A percentile compares a stretch with the other conserved stretches of the same genome.
phyloP scores from a whole-genome alignment of 768 basidiomycete species.

The Rhizopogon roseolus region DNA sequence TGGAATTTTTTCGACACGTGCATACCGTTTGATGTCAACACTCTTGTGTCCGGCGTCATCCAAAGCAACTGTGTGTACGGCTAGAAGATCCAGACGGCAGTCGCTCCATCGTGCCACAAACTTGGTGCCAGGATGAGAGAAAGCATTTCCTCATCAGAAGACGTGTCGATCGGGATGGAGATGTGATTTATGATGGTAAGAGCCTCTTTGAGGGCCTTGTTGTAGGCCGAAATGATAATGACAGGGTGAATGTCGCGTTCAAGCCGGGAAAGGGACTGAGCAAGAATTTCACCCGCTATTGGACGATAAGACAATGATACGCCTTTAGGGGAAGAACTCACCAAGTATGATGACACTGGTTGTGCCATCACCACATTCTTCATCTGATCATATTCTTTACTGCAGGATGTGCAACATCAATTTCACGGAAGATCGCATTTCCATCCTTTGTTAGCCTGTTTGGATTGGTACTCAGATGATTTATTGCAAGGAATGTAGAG shows the following conservation, averaged over 20 bases:
- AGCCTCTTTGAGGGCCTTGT: conserved; percentile 90
- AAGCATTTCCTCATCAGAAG: conserved; percentile 90
- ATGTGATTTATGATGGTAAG: conserved; percentile 85
- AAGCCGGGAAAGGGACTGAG: conserved; percentile 87
- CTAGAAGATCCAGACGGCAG: conserved; percentile 87
- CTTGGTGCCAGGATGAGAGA: conserved; percentile 98
- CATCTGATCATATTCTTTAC: conserved; percentile 99
- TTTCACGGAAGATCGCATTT: conserved; percentile 97
- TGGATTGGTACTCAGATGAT: not conserved
- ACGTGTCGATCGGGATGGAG: conserved; percentile 84
- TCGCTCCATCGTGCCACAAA: conserved; percentile 96
- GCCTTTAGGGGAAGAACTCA: conserved; percentile 28
- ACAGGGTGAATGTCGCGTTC: conserved; percentile 98
- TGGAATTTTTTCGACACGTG: conserved; percentile 94
- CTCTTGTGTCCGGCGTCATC: conserved; percentile 76
- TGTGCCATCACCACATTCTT: conserved; percentile 98
- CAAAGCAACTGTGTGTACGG: conserved; percentile 82
- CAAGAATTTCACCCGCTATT: conserved; percentile 92
- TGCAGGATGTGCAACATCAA: conserved; percentile 97
- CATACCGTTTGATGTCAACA: conserved; percentile 98
- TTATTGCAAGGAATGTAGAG: not conserved
- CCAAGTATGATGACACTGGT: conserved; percentile 98
- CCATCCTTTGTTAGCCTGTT: conserved; percentile 92
- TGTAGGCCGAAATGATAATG: conserved; percentile 97
- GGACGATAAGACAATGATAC: not conserved